phyloP scores from a whole-genome alignment of 768 basidiomycete species.

The Dentipellis fragilis region DNA sequence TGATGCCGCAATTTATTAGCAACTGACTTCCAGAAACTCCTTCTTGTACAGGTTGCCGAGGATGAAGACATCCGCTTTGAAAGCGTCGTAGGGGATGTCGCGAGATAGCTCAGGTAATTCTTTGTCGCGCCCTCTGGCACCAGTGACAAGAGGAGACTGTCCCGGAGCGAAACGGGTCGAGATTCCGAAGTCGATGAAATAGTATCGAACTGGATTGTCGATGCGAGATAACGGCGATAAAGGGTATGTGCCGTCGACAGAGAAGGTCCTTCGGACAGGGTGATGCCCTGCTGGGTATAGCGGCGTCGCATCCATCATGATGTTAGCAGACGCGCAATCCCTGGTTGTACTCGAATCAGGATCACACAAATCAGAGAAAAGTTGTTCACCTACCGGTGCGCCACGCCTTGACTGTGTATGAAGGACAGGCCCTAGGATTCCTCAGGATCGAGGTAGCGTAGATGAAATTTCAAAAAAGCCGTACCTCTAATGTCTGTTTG shows the following conservation, averaged over 20 bases:
- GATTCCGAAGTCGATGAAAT: constrained; percentile 27
- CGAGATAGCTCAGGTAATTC: constrained; percentile 16
- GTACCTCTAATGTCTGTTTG: neutral
- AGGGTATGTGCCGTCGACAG: constrained; percentile 22
- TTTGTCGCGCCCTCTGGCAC: constrained; percentile 14
- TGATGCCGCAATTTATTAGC: too few relatives aligned
- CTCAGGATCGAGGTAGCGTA: too few relatives aligned
- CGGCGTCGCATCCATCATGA: constrained; percentile 14
- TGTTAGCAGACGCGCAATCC: constrained; percentile 9
- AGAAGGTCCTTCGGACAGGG: constrained; percentile 17
- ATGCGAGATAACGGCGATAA: constrained; percentile 21
- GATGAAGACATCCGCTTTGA: constrained; percentile 18
- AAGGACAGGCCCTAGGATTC: neutral
- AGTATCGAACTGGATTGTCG: constrained; percentile 28
- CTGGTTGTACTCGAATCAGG: too few relatives aligned
- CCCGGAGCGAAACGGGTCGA: constrained; percentile 12
- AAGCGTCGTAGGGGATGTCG: constrained; percentile 15
- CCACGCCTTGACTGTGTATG: neutral
- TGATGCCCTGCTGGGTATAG: constrained; percentile 12
- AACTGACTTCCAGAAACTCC: constrained; percentile 12
- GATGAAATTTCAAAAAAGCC: too few relatives aligned
- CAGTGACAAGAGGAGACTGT: constrained; percentile 8
- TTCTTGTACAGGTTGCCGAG: constrained; percentile 17
- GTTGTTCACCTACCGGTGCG: neutral
- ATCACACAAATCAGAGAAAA: too few relatives aligned